These are phyloP conservation scores for Phaeosphaeriaceae sp. DNA, from an alignment of 2,329 filamentous ascomycete genomes.

Conservation along the genomic window DNA sequence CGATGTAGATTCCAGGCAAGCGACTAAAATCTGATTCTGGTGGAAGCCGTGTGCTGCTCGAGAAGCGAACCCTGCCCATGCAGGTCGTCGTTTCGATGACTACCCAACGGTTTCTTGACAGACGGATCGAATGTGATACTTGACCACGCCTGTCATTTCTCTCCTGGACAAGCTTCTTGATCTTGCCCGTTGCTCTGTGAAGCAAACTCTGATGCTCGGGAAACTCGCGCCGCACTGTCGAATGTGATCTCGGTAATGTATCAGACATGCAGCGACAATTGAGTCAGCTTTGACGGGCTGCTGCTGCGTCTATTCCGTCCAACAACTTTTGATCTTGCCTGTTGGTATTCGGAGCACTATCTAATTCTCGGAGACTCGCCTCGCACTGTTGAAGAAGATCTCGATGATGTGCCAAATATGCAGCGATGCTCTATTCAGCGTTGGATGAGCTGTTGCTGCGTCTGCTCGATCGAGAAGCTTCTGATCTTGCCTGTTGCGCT, in stretches of 20 bases:
- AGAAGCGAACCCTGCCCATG: conserved; percentile 17
- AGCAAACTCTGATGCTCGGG: background rate
- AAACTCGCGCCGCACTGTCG: too few relatives aligned
- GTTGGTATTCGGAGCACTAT: background rate
- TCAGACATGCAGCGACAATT: background rate
- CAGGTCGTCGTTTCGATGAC: background rate
- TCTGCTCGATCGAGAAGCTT: too few relatives aligned
- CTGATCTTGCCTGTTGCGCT: background rate
- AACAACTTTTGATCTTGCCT: background rate
- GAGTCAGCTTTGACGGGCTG: too few relatives aligned
- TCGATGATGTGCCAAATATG: background rate
- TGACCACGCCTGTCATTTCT: background rate
- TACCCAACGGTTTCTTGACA: background rate
- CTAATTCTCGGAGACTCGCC: background rate
- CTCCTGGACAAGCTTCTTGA: background rate
- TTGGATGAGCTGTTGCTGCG: too few relatives aligned
- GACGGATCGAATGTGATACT: background rate
- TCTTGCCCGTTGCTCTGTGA: background rate
- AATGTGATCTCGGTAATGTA: background rate
- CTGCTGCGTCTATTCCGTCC: too few relatives aligned
- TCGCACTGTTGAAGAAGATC: too few relatives aligned
- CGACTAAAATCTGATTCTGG: conserved; percentile 21
- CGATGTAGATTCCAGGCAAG: conserved; percentile 32
- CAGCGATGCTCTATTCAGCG: too few relatives aligned
- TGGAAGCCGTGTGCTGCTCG: background rate